Conservation (phyloP, 495 filamentous ascomycete genomes). For the Penicillium ucsense region DNA sequence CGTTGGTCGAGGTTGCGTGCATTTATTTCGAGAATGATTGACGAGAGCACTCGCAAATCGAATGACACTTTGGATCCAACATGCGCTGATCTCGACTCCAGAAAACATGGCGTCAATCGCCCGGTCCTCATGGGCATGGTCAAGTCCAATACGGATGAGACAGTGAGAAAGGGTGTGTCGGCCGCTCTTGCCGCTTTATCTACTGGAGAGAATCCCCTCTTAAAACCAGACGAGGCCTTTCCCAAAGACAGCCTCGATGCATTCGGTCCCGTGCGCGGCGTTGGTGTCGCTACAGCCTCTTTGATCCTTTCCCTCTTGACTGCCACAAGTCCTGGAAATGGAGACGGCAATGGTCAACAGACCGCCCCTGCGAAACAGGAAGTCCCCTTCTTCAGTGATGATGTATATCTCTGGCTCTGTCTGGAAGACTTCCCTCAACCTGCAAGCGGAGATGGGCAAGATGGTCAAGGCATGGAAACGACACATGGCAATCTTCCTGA, state of each 20-base stretch:
- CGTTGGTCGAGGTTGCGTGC: too few species aligned
- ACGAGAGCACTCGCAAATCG: too few species aligned
- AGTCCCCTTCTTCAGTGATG: constrained; percentile 69
- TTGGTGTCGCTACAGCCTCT: constrained; percentile 67
- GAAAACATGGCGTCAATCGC: constrained; percentile 59
- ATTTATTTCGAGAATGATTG: too few species aligned
- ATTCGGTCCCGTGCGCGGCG: constrained; percentile 47
- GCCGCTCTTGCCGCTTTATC: constrained; percentile 34
- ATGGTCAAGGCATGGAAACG: constrained; percentile 22
- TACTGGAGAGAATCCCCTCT: constrained; percentile 1
- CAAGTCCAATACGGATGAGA: constrained; percentile 43
- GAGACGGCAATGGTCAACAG: too few species aligned
- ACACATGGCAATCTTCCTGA: constrained; percentile 14
- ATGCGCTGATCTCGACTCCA: constrained; percentile 6
- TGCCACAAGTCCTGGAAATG: constrained; percentile 2
- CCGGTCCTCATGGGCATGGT: constrained; percentile 58
- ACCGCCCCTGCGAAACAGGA: constrained; percentile 10
- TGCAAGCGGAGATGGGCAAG: neutral
- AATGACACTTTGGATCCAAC: neutral
- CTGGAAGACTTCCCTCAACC: constrained; percentile 12
- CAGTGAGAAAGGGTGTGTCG: constrained; percentile 33
- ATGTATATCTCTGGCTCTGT: constrained; percentile 60
- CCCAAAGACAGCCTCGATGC: constrained; percentile 33
- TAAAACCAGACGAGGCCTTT: constrained; percentile 18
- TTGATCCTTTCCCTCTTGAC: constrained; percentile 55